Evolutionary conservation across 805 yeast genomes (phyloP).

Genomic region (Kodamaea nitidulidarum): DNA sequence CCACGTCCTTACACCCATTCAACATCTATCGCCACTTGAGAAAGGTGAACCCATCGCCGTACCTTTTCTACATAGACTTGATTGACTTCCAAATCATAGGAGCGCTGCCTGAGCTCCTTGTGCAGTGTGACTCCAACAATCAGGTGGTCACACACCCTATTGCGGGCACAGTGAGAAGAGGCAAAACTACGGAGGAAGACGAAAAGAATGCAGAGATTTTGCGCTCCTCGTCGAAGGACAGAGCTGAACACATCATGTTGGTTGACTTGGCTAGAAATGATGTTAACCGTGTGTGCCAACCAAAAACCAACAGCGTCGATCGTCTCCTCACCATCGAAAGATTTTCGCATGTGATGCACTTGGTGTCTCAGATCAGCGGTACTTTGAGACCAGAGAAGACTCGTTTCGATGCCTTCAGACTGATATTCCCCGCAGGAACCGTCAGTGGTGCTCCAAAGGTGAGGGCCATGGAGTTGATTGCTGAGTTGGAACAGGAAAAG

Average conservation of each 20-base stretch:
- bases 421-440: slow-evolving; percentile 98
- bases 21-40: slow-evolving; percentile 92
- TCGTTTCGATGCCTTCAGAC: slow-evolving; percentile 94
- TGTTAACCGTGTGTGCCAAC: slow-evolving; percentile 90
- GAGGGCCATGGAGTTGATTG: slow-evolving; percentile 91
- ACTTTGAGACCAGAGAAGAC: slow-evolving; percentile 77
- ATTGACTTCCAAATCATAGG: slow-evolving; percentile 93
- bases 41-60: slow-evolving; percentile 96
- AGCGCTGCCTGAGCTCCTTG: slow-evolving; percentile 94
- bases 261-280: slow-evolving; percentile 97
- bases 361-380: slow-evolving; percentile 93
- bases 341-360: slow-evolving; percentile 95
- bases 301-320: slow-evolving; percentile 79
- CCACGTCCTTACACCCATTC: slow-evolving; percentile 93
- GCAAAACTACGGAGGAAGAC: slow-evolving; percentile 88
- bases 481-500: slow-evolving; percentile 84
- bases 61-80: slow-evolving; percentile 89
- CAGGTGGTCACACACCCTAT: slow-evolving; percentile 92
- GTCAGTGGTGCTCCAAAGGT: slow-evolving; percentile 99
- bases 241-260: slow-evolving; percentile 98
- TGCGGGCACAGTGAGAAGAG: slow-evolving; percentile 94
- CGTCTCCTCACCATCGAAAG: slow-evolving; percentile 85
- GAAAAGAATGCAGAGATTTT: slow-evolving; percentile 73
- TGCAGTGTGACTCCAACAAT: slow-evolving; percentile 68
- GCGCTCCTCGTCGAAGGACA: slow-evolving; percentile 76